Base-by-base conservation (phyloP, 805 yeast genomes). In the Candida insectorum region DNA sequence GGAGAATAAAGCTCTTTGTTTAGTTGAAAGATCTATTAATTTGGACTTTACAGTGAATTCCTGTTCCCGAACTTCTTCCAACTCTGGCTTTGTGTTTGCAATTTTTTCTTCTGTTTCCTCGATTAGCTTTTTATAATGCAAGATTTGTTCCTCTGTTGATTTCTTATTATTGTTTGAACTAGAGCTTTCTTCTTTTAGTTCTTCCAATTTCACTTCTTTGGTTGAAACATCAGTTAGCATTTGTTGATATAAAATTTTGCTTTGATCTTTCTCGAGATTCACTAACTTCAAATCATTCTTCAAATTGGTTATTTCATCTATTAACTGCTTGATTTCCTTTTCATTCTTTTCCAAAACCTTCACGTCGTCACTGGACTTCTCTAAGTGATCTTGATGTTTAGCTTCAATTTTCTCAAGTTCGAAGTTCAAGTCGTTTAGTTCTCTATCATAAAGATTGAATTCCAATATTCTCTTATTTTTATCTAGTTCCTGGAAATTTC, bases 381-480 rank as follows among this genome's bases (percentile, higher is more conserved):
- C 65, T 14, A 79, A 56, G 4, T 74, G 58, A 7, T 61, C 56
- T 16, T 69, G 65, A 44, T 85, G 79, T 13, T 73, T 74, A 16
- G 63, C 65, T 31, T 84, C 91, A 26, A 83, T 60, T 11, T 56
- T 60, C 33, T 79, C 88, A 19, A 85, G 74, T 28, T 75, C 73
- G 14, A 70, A 69, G 18, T 73, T 75, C 16, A 86, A 60, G 25
- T 77, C 81, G 28, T 65, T 69, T 34, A 84, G 58, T 54, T 93
- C 97, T 31, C 91, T 71, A 50, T 84, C 93, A 49, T 78, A 79
- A 7, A 89, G 58, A 21, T 82, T 77, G 56, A 75, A 88, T 46
- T 89, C 95, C 12, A 77, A 69, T 20, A 79, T 72, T 50, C 86
- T 83, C 43, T 83, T 77, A 36, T 73, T 70, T 37, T 74, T 77